Base-by-base conservation (phyloP, 192 early-diverging fungal genomes). In the Oehlia diaphana region DNA sequence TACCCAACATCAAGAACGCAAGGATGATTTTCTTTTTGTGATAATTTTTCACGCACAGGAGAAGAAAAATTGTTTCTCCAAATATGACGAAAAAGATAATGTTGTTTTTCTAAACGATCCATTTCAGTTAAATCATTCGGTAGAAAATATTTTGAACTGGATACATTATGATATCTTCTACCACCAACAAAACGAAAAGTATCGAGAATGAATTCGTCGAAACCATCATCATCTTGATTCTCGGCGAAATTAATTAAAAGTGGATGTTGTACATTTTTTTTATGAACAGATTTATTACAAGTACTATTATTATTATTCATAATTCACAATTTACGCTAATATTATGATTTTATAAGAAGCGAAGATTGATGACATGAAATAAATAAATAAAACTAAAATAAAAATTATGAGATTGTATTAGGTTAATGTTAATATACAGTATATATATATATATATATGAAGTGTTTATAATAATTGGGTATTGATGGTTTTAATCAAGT, bases 61-160 rank as follows among this genome's bases (percentile, higher is more conserved):
- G 73, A 1, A 16, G 73, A 74, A 58, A 53, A 74, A 19, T 74
- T 74, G 2, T 35, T 35, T 62, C 35, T 13, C 73, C 73, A 74
- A 53, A 74, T 37, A 62, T 74, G 58, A 28, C 50, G 49, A 33
- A 31, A 74, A 31, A 74, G 28, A 58, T 61, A 74, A 37, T 74
- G 73, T 62, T 74, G 50, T 61, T 14, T 31, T 23, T 62, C 16
- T 8, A 74, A 37, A 81, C 84, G 82, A 72, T 83, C 84, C 79
- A 83, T 80, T 73, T 85, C 87, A 33, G 78, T 78, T 73, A 82
- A 82, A 63, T 89, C 88, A 63, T 87, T 87, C 0, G 88, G 88
- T 8, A 89, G 70, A 33, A 86, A 49, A 79, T 89, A 89, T 28
- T 79, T 58, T 2, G 80, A 77, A 21, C 79, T 79, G 3, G 83